Evolutionary conservation across 1,284 basidiomycete genomes (phyloP).

Genomic region (Tetrapyrgos nigripes): DNA sequence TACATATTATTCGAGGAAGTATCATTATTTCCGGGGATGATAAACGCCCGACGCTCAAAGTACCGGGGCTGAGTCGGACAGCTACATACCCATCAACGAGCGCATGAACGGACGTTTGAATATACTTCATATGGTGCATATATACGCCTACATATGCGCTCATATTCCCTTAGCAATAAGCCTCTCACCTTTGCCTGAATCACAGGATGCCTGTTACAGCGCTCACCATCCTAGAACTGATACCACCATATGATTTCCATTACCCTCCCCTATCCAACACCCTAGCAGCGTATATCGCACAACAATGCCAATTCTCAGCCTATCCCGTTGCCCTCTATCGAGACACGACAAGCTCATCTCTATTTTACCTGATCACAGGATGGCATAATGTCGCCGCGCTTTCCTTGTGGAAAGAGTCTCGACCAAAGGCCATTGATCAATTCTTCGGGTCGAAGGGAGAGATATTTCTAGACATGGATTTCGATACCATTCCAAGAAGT

Average conservation of each 20-base stretch:
- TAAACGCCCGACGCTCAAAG: no score
- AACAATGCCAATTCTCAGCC: conserved; percentile 7
- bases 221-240: conserved; percentile 5
- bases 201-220: conserved; percentile 14
- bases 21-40: no score
- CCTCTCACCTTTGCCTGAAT: no score
- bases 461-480: conserved; percentile 10
- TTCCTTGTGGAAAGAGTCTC: neutral
- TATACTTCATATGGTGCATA: neutral
- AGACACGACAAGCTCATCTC: conserved; percentile 6
- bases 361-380: conserved; percentile 8
- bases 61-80: no score
- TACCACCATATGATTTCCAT: conserved; percentile 3
- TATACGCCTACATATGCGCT: neutral
- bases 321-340: conserved; percentile 11
- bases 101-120: neutral
- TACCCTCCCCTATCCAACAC: neutral
- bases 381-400: conserved; percentile 5
- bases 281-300: neutral
- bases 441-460: neutral
- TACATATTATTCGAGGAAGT: no score
- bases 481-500: conserved; percentile 13
- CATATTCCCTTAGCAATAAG: no score
- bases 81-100: no score
- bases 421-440: neutral